Conservation (phyloP, 73 alveolate genomes). For the Paramecium pentaurelia region DNA sequence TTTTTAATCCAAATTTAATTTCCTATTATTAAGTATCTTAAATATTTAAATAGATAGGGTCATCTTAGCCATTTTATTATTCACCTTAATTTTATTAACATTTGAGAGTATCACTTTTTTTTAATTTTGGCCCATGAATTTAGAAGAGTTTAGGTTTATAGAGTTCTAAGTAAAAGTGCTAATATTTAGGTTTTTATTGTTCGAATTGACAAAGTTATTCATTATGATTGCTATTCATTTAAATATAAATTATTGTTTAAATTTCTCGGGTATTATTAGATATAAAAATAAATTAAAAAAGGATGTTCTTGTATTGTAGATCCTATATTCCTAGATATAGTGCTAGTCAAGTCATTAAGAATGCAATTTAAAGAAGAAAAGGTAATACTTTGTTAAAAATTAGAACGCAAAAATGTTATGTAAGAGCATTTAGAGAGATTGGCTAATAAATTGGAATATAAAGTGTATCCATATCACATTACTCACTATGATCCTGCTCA, state of each 20-base stretch:
- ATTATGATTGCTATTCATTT: neutral
- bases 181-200: neutral
- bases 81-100: neutral
- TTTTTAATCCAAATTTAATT: neutral
- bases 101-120: neutral
- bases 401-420: neutral
- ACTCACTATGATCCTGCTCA: slow-evolving; percentile 36
- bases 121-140: neutral
- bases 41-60: neutral
- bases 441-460: slow-evolving; percentile 21
- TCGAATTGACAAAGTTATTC: neutral
- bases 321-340: neutral
- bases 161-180: neutral
- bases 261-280: neutral
- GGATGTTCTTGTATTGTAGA: neutral
- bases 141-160: neutral
- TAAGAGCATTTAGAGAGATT: neutral
- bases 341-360: neutral
- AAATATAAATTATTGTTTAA: neutral
- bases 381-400: neutral
- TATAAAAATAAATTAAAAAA: neutral
- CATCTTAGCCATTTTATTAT: neutral
- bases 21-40: neutral
- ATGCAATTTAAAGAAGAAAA: neutral
- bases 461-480: slow-evolving; percentile 13